Evolutionary conservation across 306 rosid species (phyloP).

Genomic region (Ormosia semicastrata): DNA sequence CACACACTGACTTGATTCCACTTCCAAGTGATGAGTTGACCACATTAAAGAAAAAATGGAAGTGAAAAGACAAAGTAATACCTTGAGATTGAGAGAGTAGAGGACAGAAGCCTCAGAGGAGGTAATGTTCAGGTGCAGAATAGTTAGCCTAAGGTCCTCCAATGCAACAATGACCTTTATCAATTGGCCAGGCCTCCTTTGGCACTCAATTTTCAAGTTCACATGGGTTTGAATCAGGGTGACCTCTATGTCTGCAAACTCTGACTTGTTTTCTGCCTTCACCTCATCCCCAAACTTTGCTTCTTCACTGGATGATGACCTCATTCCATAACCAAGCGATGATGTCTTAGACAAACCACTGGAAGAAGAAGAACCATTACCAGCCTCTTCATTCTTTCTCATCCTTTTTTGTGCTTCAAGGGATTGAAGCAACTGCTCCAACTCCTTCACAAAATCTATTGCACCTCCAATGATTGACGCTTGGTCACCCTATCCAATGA

Average conservation of each 20-base stretch:
- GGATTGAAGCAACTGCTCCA: constrained; percentile 77
- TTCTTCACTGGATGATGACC: constrained; percentile 32
- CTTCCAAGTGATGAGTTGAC: constrained; percentile 44
- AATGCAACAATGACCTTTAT: constrained; percentile 73
- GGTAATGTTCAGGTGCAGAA: constrained; percentile 87
- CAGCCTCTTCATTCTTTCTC: constrained; percentile 45
- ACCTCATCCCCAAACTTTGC: constrained; percentile 41
- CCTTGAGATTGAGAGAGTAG: constrained; percentile 97
- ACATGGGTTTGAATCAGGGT: constrained; percentile 91
- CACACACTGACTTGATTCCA: constrained; percentile 47
- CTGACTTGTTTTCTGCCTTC: constrained; percentile 71
- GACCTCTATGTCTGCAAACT: constrained; percentile 59
- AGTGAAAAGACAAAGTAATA: constrained; percentile 38
- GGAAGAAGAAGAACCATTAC: constrained; percentile 27
- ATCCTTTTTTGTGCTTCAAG: constrained; percentile 70
- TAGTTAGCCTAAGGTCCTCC: constrained; percentile 72
- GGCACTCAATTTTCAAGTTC: constrained; percentile 75
- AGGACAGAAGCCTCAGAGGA: constrained; percentile 59
- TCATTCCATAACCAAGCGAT: constrained; percentile 38
- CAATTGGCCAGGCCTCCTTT: constrained; percentile 61
- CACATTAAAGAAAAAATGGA: neutral
- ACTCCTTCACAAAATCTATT: constrained; percentile 91
- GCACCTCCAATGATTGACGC: constrained; percentile 97
- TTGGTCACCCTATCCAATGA: constrained; percentile 76
- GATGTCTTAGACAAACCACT: constrained; percentile 27